phyloP scores from a whole-genome alignment of 2,329 filamentous ascomycete genomes.

The Niveomyces coronatus region DNA sequence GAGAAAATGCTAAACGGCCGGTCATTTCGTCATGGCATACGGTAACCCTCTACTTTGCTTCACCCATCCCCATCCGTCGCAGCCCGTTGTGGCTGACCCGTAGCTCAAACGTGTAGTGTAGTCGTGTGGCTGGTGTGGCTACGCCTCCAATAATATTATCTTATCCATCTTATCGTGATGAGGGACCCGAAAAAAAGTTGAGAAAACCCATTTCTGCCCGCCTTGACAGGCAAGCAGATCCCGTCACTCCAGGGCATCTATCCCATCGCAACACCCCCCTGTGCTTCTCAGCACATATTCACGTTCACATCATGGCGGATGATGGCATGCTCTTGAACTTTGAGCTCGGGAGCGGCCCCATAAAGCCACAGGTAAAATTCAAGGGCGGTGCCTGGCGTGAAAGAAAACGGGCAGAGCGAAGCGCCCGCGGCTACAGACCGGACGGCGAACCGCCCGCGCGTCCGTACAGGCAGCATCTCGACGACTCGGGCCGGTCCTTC shows the following conservation, averaged over 20 bases:
- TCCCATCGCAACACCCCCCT: not conserved
- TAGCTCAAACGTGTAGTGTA: too few species aligned
- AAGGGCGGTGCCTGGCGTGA: constrained; percentile 94
- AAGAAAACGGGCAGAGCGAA: constrained; percentile 55
- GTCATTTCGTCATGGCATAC: too few species aligned
- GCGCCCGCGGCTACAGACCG: constrained; percentile 17
- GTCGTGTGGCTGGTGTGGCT: not conserved
- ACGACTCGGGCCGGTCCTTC: constrained; percentile 23
- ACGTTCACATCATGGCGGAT: constrained; percentile 61
- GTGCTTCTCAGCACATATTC: not conserved
- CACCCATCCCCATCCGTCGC: too few species aligned
- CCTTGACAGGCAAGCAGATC: too few species aligned
- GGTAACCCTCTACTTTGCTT: too few species aligned
- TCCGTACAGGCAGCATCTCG: constrained; percentile 15
- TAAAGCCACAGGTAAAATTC: constrained; percentile 55
- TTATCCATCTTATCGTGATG: constrained; percentile 9
- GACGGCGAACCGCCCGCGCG: constrained; percentile 12
- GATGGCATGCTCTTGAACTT: constrained; percentile 95
- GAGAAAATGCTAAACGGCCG: not conserved
- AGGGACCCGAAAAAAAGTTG: constrained; percentile 9
- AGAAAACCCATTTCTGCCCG: constrained; percentile 7
- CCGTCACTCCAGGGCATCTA: not conserved
- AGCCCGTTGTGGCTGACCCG: not conserved
- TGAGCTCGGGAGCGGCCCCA: constrained; percentile 57
- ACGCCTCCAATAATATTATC: too few species aligned